Evolutionary conservation across 2,329 filamentous ascomycete genomes (phyloP).

Genomic region (Colletotrichum costaricense): DNA sequence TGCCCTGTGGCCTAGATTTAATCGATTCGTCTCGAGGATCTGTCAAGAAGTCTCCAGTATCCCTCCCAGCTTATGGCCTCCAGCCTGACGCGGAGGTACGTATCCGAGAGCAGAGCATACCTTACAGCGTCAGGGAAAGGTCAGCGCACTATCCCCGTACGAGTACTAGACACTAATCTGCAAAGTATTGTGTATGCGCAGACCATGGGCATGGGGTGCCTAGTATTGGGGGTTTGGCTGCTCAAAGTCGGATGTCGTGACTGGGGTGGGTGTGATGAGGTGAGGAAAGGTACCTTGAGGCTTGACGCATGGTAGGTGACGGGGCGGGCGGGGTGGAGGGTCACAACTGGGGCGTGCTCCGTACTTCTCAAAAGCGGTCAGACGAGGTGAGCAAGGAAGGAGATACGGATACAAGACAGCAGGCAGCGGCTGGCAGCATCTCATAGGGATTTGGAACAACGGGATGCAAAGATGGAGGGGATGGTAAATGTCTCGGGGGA

Average conservation of each 20-base stretch:
- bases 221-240: not conserved
- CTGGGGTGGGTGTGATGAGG: not conserved
- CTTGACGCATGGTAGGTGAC: not conserved
- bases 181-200: not conserved
- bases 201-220: not conserved
- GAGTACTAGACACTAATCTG: not conserved
- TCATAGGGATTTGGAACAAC: not conserved
- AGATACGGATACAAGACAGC: not conserved
- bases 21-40: constrained; percentile 10
- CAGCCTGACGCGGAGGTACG: not conserved
- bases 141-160: not conserved
- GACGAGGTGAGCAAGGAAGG: too few relatives aligned
- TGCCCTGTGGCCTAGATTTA: not conserved
- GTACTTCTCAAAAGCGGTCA: not conserved
- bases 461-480: too few relatives aligned
- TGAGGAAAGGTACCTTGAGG: not conserved
- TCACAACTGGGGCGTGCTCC: not conserved
- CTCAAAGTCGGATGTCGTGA: not conserved
- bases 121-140: not conserved
- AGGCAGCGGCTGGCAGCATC: not conserved
- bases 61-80: not conserved
- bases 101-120: not conserved
- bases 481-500: too few relatives aligned
- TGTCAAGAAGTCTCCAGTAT: not conserved
- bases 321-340: too few relatives aligned